These are phyloP conservation scores for Rhizopogon vinicolor DNA, from an alignment of 768 basidiomycete genomes.

Conservation along the genomic window DNA sequence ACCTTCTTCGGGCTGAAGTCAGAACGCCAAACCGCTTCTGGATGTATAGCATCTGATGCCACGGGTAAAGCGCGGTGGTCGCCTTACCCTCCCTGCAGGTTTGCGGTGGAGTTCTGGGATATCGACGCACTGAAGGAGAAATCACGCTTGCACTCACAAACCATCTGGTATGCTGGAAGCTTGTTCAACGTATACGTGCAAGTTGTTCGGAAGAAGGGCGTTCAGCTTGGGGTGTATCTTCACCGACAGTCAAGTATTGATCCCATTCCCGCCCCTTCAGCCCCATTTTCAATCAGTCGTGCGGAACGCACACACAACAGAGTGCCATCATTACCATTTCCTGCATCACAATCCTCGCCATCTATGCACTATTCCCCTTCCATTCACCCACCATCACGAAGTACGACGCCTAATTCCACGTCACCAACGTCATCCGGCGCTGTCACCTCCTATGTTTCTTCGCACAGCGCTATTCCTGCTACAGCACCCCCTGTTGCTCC, in stretches of 20 bases:
- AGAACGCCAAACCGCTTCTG: constrained; percentile 35
- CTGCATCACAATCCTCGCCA: constrained; percentile 20
- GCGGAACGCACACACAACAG: constrained; percentile 23
- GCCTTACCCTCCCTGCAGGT: constrained; percentile 75
- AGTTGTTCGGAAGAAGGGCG: constrained; percentile 75
- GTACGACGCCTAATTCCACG: constrained; percentile 35
- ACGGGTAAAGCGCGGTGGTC: constrained; percentile 55
- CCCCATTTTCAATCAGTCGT: constrained; percentile 35
- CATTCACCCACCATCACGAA: constrained; percentile 39
- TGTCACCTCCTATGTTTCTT: constrained; percentile 19
- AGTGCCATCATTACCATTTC: constrained; percentile 25
- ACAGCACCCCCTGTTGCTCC: constrained; percentile 47
- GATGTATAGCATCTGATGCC: constrained; percentile 38
- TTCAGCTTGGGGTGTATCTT: constrained; percentile 84
- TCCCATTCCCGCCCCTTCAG: constrained; percentile 68
- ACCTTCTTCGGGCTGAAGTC: constrained; percentile 63
- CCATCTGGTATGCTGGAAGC: constrained; percentile 87
- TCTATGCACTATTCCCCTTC: constrained; percentile 40
- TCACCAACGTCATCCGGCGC: constrained; percentile 16
- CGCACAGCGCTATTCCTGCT: constrained; percentile 27
- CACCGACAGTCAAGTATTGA: constrained; percentile 83
- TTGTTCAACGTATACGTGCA: constrained; percentile 89
- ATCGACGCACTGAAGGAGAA: constrained; percentile 81
- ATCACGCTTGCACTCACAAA: constrained; percentile 75
- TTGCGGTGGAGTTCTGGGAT: constrained; percentile 90